Evolutionary conservation across 2,329 filamentous ascomycete species (phyloP), one percentile per base, ranked within the genome.

Genomic region (Aspergillus persii): DNA sequence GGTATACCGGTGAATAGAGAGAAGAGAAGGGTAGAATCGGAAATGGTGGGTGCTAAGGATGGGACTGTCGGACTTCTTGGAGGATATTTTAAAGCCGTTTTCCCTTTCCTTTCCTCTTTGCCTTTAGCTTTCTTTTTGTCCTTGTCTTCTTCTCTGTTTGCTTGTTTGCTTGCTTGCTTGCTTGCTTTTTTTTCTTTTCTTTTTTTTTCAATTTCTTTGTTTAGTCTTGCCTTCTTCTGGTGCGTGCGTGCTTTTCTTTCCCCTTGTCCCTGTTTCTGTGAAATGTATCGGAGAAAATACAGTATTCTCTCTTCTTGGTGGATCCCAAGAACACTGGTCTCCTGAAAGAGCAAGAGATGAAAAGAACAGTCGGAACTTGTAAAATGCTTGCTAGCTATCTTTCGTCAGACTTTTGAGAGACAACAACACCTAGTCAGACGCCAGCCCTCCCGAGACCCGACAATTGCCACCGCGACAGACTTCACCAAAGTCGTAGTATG

Each of bases 301-400:
- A 59, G 63, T 67, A 60, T 63, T 64, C 57, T 62, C 51, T 61
- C 62, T 61, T 67, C 60, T 67, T 67, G 65, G 67, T 65, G 59
- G 61, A 63, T 64, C 60, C 61, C 57, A 60, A 56, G 66, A 63
- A 53, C 63, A 61, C 57, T 11, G 58, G 58, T 65, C 66, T 68
- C 67, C 64, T 69, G 69, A 63, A 69, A 65, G 60, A 68, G 66
- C 69, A 69, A 69, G 67, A 72, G 68, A 71, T 71, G 69, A 68
- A 73, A 69, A 70, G 62, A 69, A 71, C 66, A 69, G 71, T 69
- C 73, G 68, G 64, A 75, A 73, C 66, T 75, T 76, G 73, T 76
- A 74, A 65, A 77, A 77, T 77, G 74, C 70, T 78, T 76, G 74
- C 75, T 78, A 77, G 75, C 76, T 77, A 78, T 73, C 68, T 74